A percentile compares a stretch with the other conserved stretches of the same genome.
phyloP scores from a whole-genome alignment of 257 asterid species.

The Solanum dulcamara region DNA sequence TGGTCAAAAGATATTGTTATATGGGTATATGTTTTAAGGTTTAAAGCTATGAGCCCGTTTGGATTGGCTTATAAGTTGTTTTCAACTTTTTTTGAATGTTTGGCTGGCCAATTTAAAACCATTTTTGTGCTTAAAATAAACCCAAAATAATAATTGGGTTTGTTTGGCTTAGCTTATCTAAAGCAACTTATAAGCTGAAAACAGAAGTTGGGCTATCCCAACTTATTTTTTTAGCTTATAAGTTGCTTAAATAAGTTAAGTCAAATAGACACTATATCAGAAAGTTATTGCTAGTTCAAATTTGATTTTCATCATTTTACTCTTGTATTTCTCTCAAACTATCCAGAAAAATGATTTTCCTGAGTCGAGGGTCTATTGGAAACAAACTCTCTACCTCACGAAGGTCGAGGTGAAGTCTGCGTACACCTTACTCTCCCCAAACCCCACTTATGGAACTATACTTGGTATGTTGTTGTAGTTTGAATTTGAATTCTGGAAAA shows the following conservation, averaged over 20 bases:
- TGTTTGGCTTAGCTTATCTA: no score
- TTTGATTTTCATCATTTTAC: not conserved
- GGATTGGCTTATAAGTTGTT: no score
- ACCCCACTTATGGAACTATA: not conserved
- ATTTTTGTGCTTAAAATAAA: no score
- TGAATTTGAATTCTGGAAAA: not conserved
- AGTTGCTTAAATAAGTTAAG: no score
- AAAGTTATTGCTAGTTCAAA: not conserved
- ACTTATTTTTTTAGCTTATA: no score
- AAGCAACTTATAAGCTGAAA: no score
- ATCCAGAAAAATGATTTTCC: rapidly evolving
- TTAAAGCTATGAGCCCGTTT: no score
- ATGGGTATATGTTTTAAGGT: not conserved
- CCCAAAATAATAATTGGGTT: no score
- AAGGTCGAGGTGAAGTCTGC: not conserved
- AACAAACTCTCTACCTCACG: not conserved
- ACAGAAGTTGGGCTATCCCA: no score
- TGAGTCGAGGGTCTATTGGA: not conserved
- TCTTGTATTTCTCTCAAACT: not conserved
- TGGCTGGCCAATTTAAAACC: no score
- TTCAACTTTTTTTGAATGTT: no score
- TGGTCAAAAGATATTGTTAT: not conserved
- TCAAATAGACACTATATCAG: no score
- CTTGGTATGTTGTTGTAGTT: not conserved
- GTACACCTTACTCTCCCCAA: not conserved